Conservation (phyloP, 306 rosid genomes). For the Cucurbita pepo region DNA sequence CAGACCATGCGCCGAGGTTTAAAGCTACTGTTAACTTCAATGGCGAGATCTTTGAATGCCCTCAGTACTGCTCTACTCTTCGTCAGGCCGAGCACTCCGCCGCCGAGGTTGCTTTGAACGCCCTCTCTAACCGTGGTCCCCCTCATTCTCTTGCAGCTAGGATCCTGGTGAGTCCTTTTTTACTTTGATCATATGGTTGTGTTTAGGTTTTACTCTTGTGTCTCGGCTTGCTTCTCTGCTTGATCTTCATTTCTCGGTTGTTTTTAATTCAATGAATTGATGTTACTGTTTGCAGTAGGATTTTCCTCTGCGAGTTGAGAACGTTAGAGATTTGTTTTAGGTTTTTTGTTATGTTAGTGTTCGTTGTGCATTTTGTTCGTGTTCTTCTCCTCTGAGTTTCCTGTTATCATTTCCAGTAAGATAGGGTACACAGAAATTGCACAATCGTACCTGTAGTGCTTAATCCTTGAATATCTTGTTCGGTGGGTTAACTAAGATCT, state of each 20-base stretch:
- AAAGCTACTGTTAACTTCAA: constrained; percentile 93
- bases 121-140: constrained; percentile 90
- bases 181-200: not conserved
- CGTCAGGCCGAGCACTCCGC: constrained; percentile 99
- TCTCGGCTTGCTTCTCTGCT: not conserved
- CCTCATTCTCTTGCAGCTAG: constrained; percentile 97
- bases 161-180: constrained; percentile 54
- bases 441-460: not conserved
- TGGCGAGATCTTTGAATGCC: constrained; percentile 95
- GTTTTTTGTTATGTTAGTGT: not conserved
- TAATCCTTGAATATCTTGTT: not conserved
- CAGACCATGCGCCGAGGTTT: constrained; percentile 99
- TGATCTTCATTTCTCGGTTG: not conserved
- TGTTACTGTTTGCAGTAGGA: not conserved
- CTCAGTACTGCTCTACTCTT: constrained; percentile 84
- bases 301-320: not conserved
- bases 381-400: not conserved
- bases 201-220: constrained; percentile 6
- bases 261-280: not conserved
- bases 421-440: not conserved
- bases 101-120: constrained; percentile 91
- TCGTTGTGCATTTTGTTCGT: not conserved
- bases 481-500: not conserved
- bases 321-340: not conserved
- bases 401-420: not conserved